Evolutionary conservation across 2,329 filamentous ascomycete species (phyloP).

Genomic region (Fusarium heterosporum): DNA sequence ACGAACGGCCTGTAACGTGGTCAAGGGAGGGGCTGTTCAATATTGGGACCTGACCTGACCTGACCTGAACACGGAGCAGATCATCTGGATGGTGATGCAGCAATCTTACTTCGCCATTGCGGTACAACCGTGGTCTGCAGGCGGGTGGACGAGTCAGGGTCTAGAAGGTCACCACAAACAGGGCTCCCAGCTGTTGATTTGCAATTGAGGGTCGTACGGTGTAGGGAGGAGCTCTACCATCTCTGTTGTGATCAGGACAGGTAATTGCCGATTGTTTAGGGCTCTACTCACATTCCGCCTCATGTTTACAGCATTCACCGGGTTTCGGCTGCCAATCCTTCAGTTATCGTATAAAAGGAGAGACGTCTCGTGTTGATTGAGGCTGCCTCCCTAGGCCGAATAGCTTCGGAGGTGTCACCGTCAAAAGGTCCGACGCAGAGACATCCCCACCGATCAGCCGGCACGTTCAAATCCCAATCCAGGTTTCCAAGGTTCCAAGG

Average conservation of each 20-base stretch:
- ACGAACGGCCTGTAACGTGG: constrained; percentile 25
- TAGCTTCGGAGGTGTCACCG: constrained; percentile 16
- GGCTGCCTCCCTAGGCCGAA: constrained; percentile 10
- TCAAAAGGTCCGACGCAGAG: constrained; percentile 28
- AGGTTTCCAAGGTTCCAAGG: background rate
- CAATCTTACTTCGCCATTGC: constrained; percentile 26
- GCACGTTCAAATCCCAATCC: background rate
- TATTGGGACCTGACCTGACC: constrained; percentile 13
- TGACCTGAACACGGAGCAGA: constrained; percentile 7
- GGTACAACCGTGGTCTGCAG: constrained; percentile 23
- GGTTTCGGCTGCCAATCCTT: background rate
- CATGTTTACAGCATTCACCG: background rate
- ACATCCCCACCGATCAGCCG: constrained; percentile 39
- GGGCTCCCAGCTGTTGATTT: background rate
- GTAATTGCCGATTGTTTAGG: no score
- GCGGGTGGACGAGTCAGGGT: constrained; percentile 32
- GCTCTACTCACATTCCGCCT: background rate
- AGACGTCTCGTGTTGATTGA: background rate
- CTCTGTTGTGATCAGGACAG: background rate
- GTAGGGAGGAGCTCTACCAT: background rate
- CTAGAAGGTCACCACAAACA: constrained; percentile 18
- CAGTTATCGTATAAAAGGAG: background rate
- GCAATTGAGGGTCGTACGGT: background rate
- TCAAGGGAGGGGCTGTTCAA: background rate
- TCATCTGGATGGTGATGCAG: constrained; percentile 21